These are phyloP conservation scores for Erodium trifolium DNA, from an alignment of 441 rosid genomes.

Conservation along the genomic window DNA sequence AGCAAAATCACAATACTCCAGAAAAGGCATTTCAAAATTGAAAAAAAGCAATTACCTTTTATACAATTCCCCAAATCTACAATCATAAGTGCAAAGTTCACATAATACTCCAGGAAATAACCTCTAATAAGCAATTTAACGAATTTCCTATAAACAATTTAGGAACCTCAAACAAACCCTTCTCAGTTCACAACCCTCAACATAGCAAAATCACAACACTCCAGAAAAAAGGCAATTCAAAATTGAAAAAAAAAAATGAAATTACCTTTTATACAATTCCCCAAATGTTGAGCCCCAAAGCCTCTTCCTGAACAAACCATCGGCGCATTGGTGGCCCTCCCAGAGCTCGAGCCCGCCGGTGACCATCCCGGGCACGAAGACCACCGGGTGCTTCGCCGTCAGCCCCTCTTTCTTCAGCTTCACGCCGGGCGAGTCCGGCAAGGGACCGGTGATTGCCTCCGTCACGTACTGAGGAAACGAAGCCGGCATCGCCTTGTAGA, in stretches of 20 bases:
- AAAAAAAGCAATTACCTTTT: too few relatives aligned
- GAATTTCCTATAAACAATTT: too few relatives aligned
- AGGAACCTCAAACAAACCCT: too few relatives aligned
- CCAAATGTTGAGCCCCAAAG: slow-evolving; percentile 97
- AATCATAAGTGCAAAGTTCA: too few relatives aligned
- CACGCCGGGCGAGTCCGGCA: slow-evolving; percentile 79
- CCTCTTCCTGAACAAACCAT: slow-evolving; percentile 76
- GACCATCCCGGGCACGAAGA: slow-evolving; percentile 89
- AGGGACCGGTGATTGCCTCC: slow-evolving; percentile 81
- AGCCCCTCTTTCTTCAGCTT: slow-evolving; percentile 63
- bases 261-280: slow-evolving; percentile 74
- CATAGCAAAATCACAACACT: too few relatives aligned
- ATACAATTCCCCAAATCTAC: too few relatives aligned
- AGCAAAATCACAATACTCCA: not conserved
- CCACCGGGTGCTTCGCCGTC: slow-evolving; percentile 47
- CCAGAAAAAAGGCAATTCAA: not conserved
- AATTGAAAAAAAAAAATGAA: not conserved
- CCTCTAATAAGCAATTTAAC: too few relatives aligned
- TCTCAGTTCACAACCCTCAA: too few relatives aligned
- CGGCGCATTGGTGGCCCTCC: slow-evolving; percentile 87
- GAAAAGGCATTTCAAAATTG: too few relatives aligned
- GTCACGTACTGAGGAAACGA: slow-evolving; percentile 77
- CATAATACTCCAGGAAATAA: too few relatives aligned
- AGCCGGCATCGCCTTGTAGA: slow-evolving; percentile 76
- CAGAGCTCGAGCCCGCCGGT: slow-evolving; percentile 94